Base-by-base conservation (phyloP, 176 grass and related monocot genomes). In the Oryza australiensis region DNA sequence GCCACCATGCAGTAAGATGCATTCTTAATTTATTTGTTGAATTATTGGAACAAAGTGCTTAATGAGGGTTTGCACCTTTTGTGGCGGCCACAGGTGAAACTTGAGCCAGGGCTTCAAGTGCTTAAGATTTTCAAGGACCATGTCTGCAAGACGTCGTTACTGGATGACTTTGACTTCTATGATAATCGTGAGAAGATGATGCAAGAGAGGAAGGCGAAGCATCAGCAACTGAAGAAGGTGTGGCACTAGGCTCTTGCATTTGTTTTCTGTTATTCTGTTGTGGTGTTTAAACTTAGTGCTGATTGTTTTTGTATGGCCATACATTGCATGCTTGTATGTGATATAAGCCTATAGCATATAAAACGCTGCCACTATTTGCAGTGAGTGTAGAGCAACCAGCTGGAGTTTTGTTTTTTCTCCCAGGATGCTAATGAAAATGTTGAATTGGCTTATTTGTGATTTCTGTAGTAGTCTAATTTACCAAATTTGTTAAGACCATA, bases 111-210 rank as follows among this genome's bases (percentile, higher is more conserved):
- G 32, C 88, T 90, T 81, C 88, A 94, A 68, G 85, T 97, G 70
- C 84, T 97, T 3, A 92, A 90, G 76, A 81, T 97, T 80, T 97
- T 94, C 70, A 97, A 97, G 86, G 90, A 90, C 41, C 92, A 97
- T 92, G 80, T 77, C 73, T 83, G 76, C 81, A 92, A 89, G 81
- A 92, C 94, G 55, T 97, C 90, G 29, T 89, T 97, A 84, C 79
- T 97, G 72, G 94, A 97, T 80, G 94, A 94, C 70, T 94, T 97
- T 42, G 33, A 23, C 33, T 97, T 97, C 75, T 97, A 97, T 68
- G 94, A 94, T 86, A 91, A 82, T 37, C 92, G 94, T 12, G 88
- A 97, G 86, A 97, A 94, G 90, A 68, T 94, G 73, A 87, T 97
- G 92, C 83, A 88, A 80, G 92, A 97, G 73, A 94, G 88, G 66